Evolutionary conservation across 129 eudicot genomes (phyloP), one percentile per base, ranked within the genome.

Genomic region (Flaveria bidentis): DNA sequence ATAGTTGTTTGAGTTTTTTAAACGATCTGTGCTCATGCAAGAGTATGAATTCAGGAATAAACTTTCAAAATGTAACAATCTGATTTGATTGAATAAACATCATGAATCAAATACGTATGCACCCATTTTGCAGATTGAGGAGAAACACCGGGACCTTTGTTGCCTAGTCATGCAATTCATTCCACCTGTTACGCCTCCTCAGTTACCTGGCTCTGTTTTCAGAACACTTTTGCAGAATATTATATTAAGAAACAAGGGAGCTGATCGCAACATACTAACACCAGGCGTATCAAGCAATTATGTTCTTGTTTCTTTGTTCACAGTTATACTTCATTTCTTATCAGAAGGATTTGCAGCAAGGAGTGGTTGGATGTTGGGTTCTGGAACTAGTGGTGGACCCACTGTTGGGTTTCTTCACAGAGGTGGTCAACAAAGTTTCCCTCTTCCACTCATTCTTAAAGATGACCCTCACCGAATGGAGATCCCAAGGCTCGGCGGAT

Each of bases 141-240:
- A 89, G 87, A 95, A 91, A 86, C 99, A 95, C 76, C 86, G 99
- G 85, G 99, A 91, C 69, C 91, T 95, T 13, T 91, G 99, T 68
- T 82, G 86, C 74, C 78, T 91, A 57, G 96, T 95, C 63, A 87
- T 95, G 87, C 94, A 91, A 78, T 95, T 91, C 75, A 80, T 91
- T 72, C 99, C 99, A 49, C 99, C 99, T n/a, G 87, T 81, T 76
- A 76, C 84, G 30, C 97, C 97, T 51, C 85, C 86, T 55, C 99
- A 91, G 86, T 74, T 85, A 41, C 99, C 97, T 18, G 99, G 99
- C 65, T 89, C 99, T 9, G 87, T 95, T 65, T 91, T 95, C 78
- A 86, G 92, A 86, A 85, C 88, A 9, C 88, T 95, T 52, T 74
- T 95, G 58, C 96, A 89, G 74, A 95, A 89, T 67, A 62, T 89